Evolutionary conservation across 1,284 basidiomycete species (phyloP).

Genomic region (Rhizoctonia solani): DNA sequence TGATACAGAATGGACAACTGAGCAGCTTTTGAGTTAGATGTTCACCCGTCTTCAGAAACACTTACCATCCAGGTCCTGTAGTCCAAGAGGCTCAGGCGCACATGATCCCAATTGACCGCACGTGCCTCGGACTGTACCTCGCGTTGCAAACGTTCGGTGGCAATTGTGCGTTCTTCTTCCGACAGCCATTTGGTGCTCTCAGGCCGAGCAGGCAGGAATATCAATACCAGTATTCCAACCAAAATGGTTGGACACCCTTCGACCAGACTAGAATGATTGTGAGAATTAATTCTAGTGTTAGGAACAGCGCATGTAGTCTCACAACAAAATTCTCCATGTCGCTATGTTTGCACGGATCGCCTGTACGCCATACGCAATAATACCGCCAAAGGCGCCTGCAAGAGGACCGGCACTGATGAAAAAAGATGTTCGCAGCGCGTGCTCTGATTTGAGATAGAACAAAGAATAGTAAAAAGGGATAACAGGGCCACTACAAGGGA

Average conservation of each 20-base stretch:
- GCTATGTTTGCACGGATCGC: conserved; percentile 13
- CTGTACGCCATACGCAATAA: conserved; percentile 37
- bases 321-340: conserved; percentile 31
- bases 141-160: neutral
- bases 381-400: conserved; percentile 34
- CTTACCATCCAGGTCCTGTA: conserved; percentile 6
- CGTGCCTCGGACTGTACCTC: neutral
- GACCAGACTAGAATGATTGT: conserved; percentile 6
- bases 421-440: conserved; percentile 19
- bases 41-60: neutral
- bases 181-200: conserved; percentile 31
- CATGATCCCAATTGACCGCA: conserved; percentile 2
- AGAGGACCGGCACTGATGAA: conserved; percentile 31
- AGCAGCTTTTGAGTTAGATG: neutral
- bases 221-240: conserved; percentile 20
- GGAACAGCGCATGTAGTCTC: neutral
- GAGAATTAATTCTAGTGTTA: neutral
- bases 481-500: conserved; percentile 11
- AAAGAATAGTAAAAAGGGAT: conserved; percentile 33
- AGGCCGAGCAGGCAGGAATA: conserved; percentile 27
- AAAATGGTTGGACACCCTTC: conserved; percentile 25
- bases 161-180: conserved; percentile 27
- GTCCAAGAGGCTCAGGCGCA: neutral
- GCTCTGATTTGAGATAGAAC: conserved; percentile 33
- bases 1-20: neutral